phyloP scores from a whole-genome alignment of 441 rosid species.

The Populus tomentosa region DNA sequence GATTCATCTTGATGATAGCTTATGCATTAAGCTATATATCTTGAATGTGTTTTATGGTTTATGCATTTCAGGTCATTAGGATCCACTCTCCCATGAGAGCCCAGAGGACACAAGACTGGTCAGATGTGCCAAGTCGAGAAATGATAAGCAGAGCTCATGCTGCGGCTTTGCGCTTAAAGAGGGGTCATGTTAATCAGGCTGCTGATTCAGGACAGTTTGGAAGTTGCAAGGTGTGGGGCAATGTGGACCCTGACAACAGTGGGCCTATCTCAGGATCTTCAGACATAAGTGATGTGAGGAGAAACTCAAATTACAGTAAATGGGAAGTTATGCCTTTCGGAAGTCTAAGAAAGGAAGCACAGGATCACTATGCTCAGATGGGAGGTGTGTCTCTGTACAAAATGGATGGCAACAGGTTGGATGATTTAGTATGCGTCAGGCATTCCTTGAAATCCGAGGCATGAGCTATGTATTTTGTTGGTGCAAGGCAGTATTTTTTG shows the following conservation, averaged over 20 bases:
- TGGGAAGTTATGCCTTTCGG: conserved; percentile 86
- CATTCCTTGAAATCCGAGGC: conserved; percentile 45
- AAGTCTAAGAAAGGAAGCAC: conserved; percentile 86
- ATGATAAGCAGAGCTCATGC: conserved; percentile 68
- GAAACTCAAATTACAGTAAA: conserved; percentile 73
- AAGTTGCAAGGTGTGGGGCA: conserved; percentile 92
- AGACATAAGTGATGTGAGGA: conserved; percentile 73
- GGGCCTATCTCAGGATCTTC: conserved; percentile 82
- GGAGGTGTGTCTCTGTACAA: conserved; percentile 81
- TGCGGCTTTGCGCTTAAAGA: conserved; percentile 71
- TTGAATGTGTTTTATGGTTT: conserved; percentile 18
- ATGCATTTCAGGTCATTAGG: conserved; percentile 63
- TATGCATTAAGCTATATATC: neutral
- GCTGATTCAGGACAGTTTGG: conserved; percentile 67
- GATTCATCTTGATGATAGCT: neutral
- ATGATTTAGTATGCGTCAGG: conserved; percentile 86
- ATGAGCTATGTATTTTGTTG: conserved; percentile 16
- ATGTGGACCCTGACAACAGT: conserved; percentile 40
- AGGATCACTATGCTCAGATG: conserved; percentile 71
- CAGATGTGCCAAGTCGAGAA: conserved; percentile 78
- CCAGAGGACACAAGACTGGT: conserved; percentile 73
- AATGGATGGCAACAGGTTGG: conserved; percentile 95
- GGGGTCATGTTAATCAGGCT: conserved; percentile 35
- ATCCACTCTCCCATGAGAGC: conserved; percentile 97
- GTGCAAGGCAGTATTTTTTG: neutral